Evolutionary conservation across 2,329 filamentous ascomycete species (phyloP).

Genomic region (Knufia petricola): DNA sequence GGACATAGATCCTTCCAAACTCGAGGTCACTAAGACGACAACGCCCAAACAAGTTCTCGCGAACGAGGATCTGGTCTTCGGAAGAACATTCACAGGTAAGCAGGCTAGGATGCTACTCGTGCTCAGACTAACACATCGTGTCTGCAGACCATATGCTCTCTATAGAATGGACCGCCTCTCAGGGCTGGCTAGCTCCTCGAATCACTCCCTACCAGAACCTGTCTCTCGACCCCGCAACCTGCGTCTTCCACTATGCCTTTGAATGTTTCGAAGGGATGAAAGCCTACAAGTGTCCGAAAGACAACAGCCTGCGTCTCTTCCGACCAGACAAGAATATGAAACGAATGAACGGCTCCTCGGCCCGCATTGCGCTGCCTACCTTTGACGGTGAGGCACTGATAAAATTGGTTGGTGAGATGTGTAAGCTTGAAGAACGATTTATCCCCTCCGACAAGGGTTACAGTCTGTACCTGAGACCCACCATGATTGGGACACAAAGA

Average conservation of each 20-base stretch:
- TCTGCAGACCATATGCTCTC: conserved; percentile 93
- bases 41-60: conserved; percentile 65
- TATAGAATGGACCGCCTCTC: conserved; percentile 77
- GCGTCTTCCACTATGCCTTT: conserved; percentile 97
- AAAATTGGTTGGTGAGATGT: conserved; percentile 70
- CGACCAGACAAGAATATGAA: conserved; percentile 94
- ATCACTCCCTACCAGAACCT: conserved; percentile 96
- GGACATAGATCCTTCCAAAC: conserved; percentile 66
- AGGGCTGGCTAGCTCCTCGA: conserved; percentile 72
- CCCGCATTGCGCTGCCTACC: conserved; percentile 84
- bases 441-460: conserved; percentile 81
- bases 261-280: conserved; percentile 99
- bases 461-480: conserved; percentile 89
- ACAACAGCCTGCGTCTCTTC: conserved; percentile 75
- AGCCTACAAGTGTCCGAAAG: conserved; percentile 75
- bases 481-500: conserved; percentile 92
- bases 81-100: conserved; percentile 77
- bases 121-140: background rate
- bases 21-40: conserved; percentile 63
- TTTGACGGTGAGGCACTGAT: conserved; percentile 67
- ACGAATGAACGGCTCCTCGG: conserved; percentile 80
- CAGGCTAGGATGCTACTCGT: background rate
- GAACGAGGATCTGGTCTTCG: conserved; percentile 78
- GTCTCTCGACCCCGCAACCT: conserved; percentile 87
- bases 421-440: conserved; percentile 74